Evolutionary conservation across 805 yeast genomes (phyloP).

Genomic region (Dipodascus geniculatus): DNA sequence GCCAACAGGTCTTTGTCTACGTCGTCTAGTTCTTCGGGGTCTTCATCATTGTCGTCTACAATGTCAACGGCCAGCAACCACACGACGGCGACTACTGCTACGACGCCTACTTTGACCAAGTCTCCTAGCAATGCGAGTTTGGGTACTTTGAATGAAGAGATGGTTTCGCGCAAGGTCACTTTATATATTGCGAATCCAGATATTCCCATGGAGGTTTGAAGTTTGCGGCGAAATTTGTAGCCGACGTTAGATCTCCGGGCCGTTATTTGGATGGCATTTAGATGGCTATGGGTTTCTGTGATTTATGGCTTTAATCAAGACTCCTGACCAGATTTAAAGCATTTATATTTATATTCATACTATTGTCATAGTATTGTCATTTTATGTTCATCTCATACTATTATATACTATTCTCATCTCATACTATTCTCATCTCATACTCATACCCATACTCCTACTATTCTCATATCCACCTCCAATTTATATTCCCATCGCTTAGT

Average conservation of each 20-base stretch:
- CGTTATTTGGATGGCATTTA: too few relatives aligned
- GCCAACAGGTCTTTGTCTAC: neutral
- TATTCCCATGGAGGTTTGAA: neutral
- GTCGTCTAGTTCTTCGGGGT: neutral
- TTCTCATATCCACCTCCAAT: too few relatives aligned
- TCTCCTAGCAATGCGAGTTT: neutral
- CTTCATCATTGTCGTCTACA: neutral
- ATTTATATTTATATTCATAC: too few relatives aligned
- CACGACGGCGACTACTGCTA: neutral
- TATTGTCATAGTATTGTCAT: too few relatives aligned
- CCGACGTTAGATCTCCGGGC: neutral
- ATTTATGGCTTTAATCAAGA: too few relatives aligned
- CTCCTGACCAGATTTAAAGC: too few relatives aligned
- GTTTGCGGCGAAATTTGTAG: neutral
- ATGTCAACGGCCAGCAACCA: neutral
- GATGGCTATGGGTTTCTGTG: neutral
- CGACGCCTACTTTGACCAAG: neutral
- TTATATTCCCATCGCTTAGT: too few relatives aligned
- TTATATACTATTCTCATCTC: too few relatives aligned
- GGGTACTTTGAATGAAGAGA: neutral
- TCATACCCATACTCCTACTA: too few relatives aligned
- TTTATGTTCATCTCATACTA: too few relatives aligned
- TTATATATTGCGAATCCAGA: neutral
- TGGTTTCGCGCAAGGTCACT: neutral
- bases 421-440: too few relatives aligned